phyloP scores from a whole-genome alignment of 257 asterid species.

The Solanum neorickii region DNA sequence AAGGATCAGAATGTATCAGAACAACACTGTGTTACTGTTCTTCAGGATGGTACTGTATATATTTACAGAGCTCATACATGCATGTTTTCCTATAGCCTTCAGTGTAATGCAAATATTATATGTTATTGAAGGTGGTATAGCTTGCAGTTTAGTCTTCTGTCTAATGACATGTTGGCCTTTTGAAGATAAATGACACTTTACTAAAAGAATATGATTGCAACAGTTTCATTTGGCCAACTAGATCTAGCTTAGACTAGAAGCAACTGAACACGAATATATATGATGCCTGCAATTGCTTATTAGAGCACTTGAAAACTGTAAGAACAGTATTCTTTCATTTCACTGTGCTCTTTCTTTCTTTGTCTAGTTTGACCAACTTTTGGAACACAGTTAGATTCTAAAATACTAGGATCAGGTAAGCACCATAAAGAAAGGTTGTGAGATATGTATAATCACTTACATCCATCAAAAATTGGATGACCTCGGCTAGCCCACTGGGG shows the following conservation, averaged over 20 bases:
- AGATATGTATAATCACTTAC: slow-evolving; percentile 27
- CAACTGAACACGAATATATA: background rate
- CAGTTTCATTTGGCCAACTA: too few relatives aligned
- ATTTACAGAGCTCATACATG: background rate
- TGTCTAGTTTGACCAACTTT: background rate
- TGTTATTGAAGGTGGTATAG: background rate
- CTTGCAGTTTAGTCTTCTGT: too few relatives aligned
- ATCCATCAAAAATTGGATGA: slow-evolving; percentile 62
- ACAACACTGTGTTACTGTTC: background rate
- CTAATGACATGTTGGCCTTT: background rate
- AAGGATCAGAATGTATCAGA: background rate
- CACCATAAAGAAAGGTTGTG: background rate
- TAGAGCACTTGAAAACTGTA: too few relatives aligned
- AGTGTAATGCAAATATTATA: background rate
- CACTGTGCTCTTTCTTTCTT: too few relatives aligned
- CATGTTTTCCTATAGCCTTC: background rate
- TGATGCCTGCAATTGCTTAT: too few relatives aligned
- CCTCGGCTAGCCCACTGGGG: slow-evolving; percentile 95
- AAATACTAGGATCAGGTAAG: background rate
- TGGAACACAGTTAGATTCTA: background rate
- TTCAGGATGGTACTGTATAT: background rate
- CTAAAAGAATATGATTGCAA: too few relatives aligned
- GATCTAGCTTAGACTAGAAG: background rate
- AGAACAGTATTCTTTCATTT: too few relatives aligned
- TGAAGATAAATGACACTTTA: too few relatives aligned